These are phyloP conservation scores for Boletus subcaerulescens DNA, from an alignment of 768 basidiomycete genomes.

Conservation along the genomic window DNA sequence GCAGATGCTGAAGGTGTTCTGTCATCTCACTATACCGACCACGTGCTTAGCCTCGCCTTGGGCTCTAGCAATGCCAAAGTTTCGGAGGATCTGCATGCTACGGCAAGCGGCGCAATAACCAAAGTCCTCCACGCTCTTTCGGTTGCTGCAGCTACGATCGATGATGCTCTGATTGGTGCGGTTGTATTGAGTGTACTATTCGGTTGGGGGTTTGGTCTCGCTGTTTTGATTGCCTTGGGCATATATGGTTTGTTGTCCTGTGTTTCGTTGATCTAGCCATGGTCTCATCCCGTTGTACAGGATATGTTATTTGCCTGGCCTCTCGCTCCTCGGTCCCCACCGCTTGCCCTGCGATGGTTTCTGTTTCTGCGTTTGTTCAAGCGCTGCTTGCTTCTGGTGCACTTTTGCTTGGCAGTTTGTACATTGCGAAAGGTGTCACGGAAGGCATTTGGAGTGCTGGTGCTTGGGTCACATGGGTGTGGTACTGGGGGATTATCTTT, in stretches of 20 bases:
- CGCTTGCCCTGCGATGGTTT: background rate
- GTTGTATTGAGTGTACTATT: conserved; percentile 62
- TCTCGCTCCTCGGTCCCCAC: conserved; percentile 7
- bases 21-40: conserved; percentile 68
- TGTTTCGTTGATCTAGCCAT: background rate
- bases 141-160: conserved; percentile 75
- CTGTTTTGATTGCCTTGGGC: conserved; percentile 71
- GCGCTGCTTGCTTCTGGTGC: conserved; percentile 81
- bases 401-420: conserved; percentile 62
- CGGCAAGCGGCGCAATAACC: conserved; percentile 10
- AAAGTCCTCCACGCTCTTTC: conserved; percentile 32
- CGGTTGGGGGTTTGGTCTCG: conserved; percentile 62
- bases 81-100: conserved; percentile 50
- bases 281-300: conserved; percentile 4
- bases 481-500: conserved; percentile 29
- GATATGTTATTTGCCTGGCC: conserved; percentile 15
- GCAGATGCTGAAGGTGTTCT: conserved; percentile 77
- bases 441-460: conserved; percentile 29
- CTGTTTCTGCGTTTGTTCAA: conserved; percentile 45
- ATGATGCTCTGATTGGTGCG: conserved; percentile 75
- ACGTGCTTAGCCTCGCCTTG: conserved; percentile 82
- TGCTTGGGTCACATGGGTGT: conserved; percentile 28
- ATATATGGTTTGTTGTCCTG: conserved; percentile 55
- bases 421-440: conserved; percentile 27
- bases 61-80: conserved; percentile 79